Base-by-base conservation (phyloP, 257 asterid genomes). In the Cordia subcordata region DNA sequence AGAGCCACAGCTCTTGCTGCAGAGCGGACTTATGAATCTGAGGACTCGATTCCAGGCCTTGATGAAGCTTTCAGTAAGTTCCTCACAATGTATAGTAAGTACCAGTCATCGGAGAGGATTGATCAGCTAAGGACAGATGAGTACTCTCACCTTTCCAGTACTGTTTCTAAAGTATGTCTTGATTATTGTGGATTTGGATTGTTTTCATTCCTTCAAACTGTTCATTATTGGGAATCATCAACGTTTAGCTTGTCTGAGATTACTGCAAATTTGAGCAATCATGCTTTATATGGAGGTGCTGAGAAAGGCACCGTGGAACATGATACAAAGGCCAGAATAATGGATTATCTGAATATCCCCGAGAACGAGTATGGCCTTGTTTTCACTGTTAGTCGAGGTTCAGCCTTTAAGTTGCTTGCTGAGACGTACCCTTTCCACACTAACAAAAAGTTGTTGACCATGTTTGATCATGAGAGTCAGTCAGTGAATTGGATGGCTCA, bases 381-480 rank as follows among this genome's bases (percentile, higher is more conserved):
- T 63, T 93, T 93, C 62, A 93, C 99, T 27, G 97, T 89, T 70
- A 93, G 99, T 66, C 87, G 99, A 60, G 99, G 99, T 18, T 89
- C 95, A 13, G 99, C 99, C 60, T 93, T 89, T 75, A 93, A 81
- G 53, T 59, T 93, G 77, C 84, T 93, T 20, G 95, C 96, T 60
- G 97, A 93, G 57, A 89, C 97, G 0, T 93, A 93, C 73, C 99
- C 99, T 65, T 93, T 93, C 45, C 99, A 89, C 19, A 80, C 97
- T 8, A 93, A 93, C 82, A 93, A 90, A 77, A 85, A 87, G 70
- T 54, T 93, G 79, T 64, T 93, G 77, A 89, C 99, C 8, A 93
- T 93, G 99, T 93, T 85, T 56, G 99, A 93, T 78, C 99, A 93
- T 4, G 99, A 93, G 63, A 93, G 99, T 60, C 97, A 93, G 66